Base-by-base conservation (phyloP, 257 asterid genomes). In the Solanum bulbocastanum region DNA sequence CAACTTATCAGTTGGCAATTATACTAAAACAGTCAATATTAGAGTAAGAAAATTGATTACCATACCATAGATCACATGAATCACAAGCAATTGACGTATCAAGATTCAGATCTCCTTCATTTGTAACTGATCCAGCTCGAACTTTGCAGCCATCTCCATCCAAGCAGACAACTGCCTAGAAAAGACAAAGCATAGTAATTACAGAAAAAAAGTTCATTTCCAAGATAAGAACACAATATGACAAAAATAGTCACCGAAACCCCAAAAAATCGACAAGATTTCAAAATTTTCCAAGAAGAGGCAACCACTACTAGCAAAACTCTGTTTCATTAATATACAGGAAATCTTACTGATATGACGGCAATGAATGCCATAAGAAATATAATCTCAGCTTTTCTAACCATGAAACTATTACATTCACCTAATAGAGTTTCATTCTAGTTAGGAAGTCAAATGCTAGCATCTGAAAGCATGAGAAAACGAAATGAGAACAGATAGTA, bases 11-110 rank as follows among this genome's bases (percentile, higher is more conserved):
- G 65, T 68, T 32, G 52, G 88, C 25, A 71, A 86, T 86, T 20
- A 40, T 42, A 46, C 71, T 25, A 33, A 27, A 75, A 7, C 6
- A 46, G 44, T 56, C 36, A 46, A 5, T 49, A 82, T 49, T 49
- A 82, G 69, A 81, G 62, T 27, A 81, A 78, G 62, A 78, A 40
- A 40, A 46, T 9, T 27, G 85, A 81, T 46, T 32, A 81, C 98
- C 99, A 97, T 94, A 91, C 99, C 99, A 97, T 92, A 91, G 92
- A 89, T 97, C 99, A 93, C 99, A 97, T 27, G 94, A 94, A 92
- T 97, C 99, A 93, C 99, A 97, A 86, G 99, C 99, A 92, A 97
- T 96, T 72, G 99, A 96, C 83, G 99, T 97, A 92, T 97, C 99
- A 88, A 95, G 90, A 89, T 92, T 95, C 65, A 96, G 89, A 93